These are phyloP conservation scores for Rosa persica DNA, from an alignment of 306 rosid genomes.

Conservation along the genomic window DNA sequence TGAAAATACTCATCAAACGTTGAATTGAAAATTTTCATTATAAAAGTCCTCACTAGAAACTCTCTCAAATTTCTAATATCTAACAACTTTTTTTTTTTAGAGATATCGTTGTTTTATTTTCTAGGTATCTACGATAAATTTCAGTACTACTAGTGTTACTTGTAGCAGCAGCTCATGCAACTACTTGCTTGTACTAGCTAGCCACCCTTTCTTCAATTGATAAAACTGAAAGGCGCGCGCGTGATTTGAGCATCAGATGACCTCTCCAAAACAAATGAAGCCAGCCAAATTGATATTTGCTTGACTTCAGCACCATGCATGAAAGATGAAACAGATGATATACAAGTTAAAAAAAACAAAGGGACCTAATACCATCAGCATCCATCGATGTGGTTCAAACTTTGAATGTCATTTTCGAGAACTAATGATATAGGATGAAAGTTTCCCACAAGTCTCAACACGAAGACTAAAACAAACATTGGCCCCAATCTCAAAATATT, in stretches of 20 bases:
- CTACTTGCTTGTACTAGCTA: background rate
- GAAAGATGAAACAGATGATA: background rate
- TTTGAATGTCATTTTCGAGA: constrained; percentile 4
- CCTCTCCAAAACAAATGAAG: background rate
- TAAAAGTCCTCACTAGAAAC: no score
- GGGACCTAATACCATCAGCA: background rate
- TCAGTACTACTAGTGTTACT: background rate
- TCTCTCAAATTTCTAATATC: no score
- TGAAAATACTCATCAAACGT: no score
- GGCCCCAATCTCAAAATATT: background rate
- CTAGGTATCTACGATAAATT: no score
- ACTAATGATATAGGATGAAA: background rate
- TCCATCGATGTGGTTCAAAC: background rate
- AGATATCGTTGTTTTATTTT: no score
- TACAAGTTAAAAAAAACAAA: no score
- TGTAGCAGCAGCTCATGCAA: background rate
- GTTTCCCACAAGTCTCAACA: background rate
- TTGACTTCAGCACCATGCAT: background rate
- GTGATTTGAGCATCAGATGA: background rate
- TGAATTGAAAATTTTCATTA: no score
- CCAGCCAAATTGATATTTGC: background rate
- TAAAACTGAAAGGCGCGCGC: background rate
- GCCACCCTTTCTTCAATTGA: background rate
- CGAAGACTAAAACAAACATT: background rate
- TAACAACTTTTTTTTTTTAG: no score